Percentiles rank a stretch among this genome's conserved stretches.
phyloP scores from a whole-genome alignment of 1,284 basidiomycete species.

The Microbotryum scabiosae region DNA sequence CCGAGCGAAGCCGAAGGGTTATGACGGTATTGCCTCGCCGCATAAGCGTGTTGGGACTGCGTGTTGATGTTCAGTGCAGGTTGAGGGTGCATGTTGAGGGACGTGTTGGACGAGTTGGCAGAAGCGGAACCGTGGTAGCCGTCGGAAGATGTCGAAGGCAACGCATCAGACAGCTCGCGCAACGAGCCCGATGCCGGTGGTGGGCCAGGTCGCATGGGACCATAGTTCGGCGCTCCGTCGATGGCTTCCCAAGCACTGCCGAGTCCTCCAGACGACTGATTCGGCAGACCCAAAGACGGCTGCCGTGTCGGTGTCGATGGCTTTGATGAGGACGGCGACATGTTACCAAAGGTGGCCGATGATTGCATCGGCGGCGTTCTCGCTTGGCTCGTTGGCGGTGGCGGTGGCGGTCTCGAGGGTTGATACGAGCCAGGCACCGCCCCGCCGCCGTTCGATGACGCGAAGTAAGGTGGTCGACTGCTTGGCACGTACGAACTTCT shows the following conservation, averaged over 20 bases:
- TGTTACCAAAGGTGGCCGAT: neutral
- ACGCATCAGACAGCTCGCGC: slow-evolving; percentile 13
- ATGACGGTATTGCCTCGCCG: neutral
- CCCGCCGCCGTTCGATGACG: neutral
- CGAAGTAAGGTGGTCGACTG: slow-evolving; percentile 9
- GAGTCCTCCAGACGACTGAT: neutral
- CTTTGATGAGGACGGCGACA: neutral
- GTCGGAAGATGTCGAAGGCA: neutral
- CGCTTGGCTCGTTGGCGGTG: neutral
- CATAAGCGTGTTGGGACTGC: neutral
- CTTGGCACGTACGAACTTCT: slow-evolving; percentile 14
- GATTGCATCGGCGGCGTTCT: neutral
- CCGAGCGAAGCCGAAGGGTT: neutral
- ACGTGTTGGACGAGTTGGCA: slow-evolving; percentile 13
- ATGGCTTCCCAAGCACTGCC: slow-evolving; percentile 10
- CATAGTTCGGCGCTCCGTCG: slow-evolving; percentile 1
- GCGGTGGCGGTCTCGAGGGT: neutral
- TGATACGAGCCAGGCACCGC: neutral
- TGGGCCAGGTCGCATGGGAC: slow-evolving; percentile 1
- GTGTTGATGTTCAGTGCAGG: neutral
- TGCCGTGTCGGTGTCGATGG: neutral
- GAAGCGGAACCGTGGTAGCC: neutral
- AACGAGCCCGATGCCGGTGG: slow-evolving; percentile 1
- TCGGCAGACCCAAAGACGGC: neutral
- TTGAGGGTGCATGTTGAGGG: slow-evolving; percentile 1